Evolutionary conservation across 2,329 filamentous ascomycete genomes (phyloP).

Genomic region (Neonectria coccinea): DNA sequence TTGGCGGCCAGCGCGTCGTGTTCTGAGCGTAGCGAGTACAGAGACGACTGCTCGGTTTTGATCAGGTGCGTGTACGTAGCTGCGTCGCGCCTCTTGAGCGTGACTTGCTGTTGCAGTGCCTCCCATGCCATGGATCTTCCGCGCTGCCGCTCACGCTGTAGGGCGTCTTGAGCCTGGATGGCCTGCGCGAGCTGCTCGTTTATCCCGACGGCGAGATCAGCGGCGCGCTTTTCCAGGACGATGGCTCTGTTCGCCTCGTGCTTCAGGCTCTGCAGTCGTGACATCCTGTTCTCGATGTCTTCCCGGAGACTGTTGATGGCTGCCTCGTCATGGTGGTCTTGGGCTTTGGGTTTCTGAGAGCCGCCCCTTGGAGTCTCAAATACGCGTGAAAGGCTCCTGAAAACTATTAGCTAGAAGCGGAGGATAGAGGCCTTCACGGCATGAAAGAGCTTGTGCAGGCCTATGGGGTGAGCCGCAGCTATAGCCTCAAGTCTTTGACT

Average conservation of each 20-base stretch:
- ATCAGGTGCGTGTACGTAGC: slow-evolving; percentile 6
- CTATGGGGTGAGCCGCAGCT: background rate
- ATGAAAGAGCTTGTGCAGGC: slow-evolving; percentile 16
- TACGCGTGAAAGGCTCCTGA: background rate
- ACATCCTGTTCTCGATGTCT: slow-evolving; percentile 12
- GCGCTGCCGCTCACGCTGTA: background rate
- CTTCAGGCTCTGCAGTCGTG: slow-evolving; percentile 3
- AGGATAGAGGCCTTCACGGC: background rate
- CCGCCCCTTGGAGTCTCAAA: background rate
- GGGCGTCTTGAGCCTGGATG: background rate
- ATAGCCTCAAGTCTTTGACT: slow-evolving; percentile 8
- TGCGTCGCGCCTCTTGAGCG: slow-evolving; percentile 17
- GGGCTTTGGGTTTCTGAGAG: background rate
- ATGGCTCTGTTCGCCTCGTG: background rate
- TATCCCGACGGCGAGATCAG: background rate
- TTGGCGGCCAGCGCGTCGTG: background rate
- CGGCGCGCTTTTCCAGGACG: background rate
- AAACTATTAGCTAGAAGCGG: slow-evolving; percentile 1
- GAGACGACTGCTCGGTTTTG: slow-evolving; percentile 11
- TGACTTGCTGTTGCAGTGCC: slow-evolving; percentile 17
- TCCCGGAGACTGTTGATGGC: slow-evolving; percentile 11
- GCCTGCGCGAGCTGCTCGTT: slow-evolving; percentile 12
- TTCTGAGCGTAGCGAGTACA: slow-evolving; percentile 2
- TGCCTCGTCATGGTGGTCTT: slow-evolving; percentile 5
- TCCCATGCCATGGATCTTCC: slow-evolving; percentile 1